These are phyloP conservation scores for Bimuria novae-zelandiae DNA, from an alignment of 2,329 filamentous ascomycete genomes.

Conservation along the genomic window DNA sequence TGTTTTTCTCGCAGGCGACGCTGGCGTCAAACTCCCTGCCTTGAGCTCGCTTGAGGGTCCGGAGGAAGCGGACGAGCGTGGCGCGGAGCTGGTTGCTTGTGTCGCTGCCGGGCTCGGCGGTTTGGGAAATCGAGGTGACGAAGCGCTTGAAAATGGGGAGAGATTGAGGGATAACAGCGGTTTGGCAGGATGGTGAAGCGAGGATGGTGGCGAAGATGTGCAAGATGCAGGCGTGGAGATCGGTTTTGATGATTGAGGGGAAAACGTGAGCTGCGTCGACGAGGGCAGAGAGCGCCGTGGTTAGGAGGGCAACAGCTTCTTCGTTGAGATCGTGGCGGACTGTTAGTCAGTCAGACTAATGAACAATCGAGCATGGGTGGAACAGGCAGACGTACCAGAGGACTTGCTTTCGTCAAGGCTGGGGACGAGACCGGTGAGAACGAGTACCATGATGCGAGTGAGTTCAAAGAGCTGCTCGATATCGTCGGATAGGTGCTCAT, in stretches of 20 bases:
- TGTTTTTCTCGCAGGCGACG: conserved; percentile 89
- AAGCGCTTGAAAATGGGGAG: conserved; percentile 93
- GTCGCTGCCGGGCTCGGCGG: conserved; percentile 50
- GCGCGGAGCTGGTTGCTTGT: conserved; percentile 76
- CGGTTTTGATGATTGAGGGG: conserved; percentile 92
- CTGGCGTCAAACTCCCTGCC: conserved; percentile 77
- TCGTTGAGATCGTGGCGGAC: conserved; percentile 81
- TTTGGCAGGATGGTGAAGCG: conserved; percentile 83
- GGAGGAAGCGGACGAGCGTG: conserved; percentile 79
- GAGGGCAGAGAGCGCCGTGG: conserved; percentile 79
- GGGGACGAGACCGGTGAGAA: conserved; percentile 84
- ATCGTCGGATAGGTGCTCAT: conserved; percentile 87
- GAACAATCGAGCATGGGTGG: not conserved
- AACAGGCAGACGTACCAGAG: conserved; percentile 22
- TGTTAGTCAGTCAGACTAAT: too few species aligned
- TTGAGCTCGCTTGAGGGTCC: conserved; percentile 76
- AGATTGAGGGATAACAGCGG: conserved; percentile 84
- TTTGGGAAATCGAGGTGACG: conserved; percentile 70
- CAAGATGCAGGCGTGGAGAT: conserved; percentile 93
- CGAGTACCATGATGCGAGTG: conserved; percentile 92
- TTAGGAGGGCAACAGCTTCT: conserved; percentile 80
- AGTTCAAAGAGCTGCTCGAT: conserved; percentile 98
- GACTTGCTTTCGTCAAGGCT: conserved; percentile 68
- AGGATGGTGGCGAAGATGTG: conserved; percentile 96
- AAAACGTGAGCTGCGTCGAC: conserved; percentile 96